Percentiles rank a stretch among this genome's conserved stretches.
phyloP scores from a whole-genome alignment of 768 basidiomycete genomes.

The Lactifluus rugatus region DNA sequence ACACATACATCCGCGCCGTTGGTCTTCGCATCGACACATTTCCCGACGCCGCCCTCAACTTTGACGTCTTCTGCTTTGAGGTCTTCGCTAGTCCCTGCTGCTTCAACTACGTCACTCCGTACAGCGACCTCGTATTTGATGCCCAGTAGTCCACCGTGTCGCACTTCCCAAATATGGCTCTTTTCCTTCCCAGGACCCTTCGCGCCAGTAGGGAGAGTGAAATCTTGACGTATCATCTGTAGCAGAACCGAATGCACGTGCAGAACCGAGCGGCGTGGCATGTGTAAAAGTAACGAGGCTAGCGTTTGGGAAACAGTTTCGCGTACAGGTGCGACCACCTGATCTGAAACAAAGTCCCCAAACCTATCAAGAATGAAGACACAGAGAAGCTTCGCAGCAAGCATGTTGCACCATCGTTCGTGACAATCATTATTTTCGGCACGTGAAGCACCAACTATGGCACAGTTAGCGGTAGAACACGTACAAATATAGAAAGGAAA shows the following conservation, averaged over 20 bases:
- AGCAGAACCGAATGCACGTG: constrained; percentile 78
- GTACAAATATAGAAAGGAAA: neutral
- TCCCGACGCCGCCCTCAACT: neutral
- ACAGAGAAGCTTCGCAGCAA: constrained; percentile 77
- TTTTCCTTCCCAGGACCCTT: constrained; percentile 27
- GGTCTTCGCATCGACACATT: neutral
- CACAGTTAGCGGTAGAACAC: neutral
- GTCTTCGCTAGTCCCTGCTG: constrained; percentile 8
- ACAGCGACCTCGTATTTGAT: constrained; percentile 99
- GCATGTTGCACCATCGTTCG: constrained; percentile 82
- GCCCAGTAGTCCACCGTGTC: constrained; percentile 94
- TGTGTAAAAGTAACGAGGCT: constrained; percentile 78
- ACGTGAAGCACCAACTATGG: constrained; percentile 39
- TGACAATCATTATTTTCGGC: constrained; percentile 59
- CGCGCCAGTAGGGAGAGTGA: constrained; percentile 34
- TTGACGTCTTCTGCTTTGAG: constrained; percentile 4
- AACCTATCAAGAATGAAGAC: constrained; percentile 96
- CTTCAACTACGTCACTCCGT: constrained; percentile 68
- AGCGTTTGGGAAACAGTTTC: constrained; percentile 94
- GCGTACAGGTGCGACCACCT: constrained; percentile 93
- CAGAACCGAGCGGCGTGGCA: constrained; percentile 69
- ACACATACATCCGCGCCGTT: neutral
- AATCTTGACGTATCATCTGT: constrained; percentile 91
- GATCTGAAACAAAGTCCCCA: constrained; percentile 94
- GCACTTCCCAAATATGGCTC: constrained; percentile 87